Conservation (phyloP, 2,329 filamentous ascomycete species). For the Aspergillus sp. region DNA sequence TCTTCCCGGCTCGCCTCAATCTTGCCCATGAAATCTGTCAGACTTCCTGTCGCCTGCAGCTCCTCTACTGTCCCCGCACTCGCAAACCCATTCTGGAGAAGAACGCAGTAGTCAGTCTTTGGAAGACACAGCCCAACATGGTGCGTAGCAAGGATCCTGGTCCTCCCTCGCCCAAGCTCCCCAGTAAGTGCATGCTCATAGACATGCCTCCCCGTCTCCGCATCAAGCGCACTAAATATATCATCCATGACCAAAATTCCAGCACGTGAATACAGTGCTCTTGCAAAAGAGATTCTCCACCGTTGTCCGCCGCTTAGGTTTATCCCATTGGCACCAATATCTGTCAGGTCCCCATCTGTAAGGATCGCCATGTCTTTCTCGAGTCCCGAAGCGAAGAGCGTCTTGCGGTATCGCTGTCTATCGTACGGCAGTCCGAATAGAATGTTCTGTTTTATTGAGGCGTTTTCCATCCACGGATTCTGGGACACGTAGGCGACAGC, state of each 20-base stretch:
- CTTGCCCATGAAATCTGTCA: conserved; percentile 49
- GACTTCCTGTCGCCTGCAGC: conserved; percentile 45
- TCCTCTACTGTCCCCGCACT: conserved; percentile 69
- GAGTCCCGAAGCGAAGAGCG: conserved; percentile 73
- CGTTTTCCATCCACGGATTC: conserved; percentile 85
- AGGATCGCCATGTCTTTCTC: conserved; percentile 77
- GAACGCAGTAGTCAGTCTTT: conserved; percentile 73
- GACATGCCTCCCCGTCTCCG: conserved; percentile 78
- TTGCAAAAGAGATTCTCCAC: conserved; percentile 79
- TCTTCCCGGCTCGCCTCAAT: conserved; percentile 42
- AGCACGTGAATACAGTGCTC: conserved; percentile 78
- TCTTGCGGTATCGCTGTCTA: conserved; percentile 70
- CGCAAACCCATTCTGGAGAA: conserved; percentile 71
- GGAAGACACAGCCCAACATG: conserved; percentile 74
- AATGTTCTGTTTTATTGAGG: conserved; percentile 77
- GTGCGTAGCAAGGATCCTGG: conserved; percentile 79
- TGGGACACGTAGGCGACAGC: conserved; percentile 77
- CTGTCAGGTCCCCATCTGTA: conserved; percentile 75
- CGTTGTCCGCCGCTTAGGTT: conserved; percentile 83
- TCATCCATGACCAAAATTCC: conserved; percentile 80
- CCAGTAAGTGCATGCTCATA: conserved; percentile 77
- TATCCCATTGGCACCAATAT: conserved; percentile 83
- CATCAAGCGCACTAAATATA: conserved; percentile 80
- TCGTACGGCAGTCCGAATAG: conserved; percentile 75
- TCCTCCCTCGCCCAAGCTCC: conserved; percentile 69